A percentile compares a stretch with the other conserved stretches of the same genome.
These are phyloP conservation scores for Trichosporon inkin DNA, from an alignment of 1,284 basidiomycete genomes.

Conservation along the genomic window DNA sequence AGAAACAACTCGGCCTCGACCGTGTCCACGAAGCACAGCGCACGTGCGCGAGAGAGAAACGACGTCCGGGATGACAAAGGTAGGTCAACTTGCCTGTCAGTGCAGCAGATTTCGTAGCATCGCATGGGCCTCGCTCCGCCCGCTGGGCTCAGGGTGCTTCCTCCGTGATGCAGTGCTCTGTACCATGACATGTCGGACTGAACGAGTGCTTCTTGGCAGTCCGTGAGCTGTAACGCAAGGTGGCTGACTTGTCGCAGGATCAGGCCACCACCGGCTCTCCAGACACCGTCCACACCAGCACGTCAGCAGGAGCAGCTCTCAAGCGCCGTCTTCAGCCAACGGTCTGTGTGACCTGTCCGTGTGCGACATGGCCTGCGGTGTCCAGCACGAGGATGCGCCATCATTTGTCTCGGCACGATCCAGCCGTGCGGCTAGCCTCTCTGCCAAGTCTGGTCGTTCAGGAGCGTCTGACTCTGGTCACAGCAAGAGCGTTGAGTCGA, in stretches of 20 bases:
- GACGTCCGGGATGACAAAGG: conserved; percentile 1
- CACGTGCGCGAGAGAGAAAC: background rate
- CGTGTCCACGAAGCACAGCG: background rate
- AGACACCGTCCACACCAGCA: background rate
- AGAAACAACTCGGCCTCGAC: background rate
- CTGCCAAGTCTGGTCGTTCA: no score
- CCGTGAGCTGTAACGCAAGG: no score
- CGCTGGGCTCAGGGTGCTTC: no score
- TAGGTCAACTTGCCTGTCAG: background rate
- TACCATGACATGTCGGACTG: background rate
- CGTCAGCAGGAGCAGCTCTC: background rate
- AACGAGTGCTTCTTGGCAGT: background rate
- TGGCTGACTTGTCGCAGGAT: background rate
- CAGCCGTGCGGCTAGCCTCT: no score
- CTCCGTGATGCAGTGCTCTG: background rate
- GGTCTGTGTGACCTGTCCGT: background rate
- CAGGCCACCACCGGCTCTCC: background rate
- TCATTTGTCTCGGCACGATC: no score
- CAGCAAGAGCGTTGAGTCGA: no score
- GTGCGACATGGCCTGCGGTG: conserved; percentile 1
- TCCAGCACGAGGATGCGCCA: background rate
- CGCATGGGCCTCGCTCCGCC: background rate
- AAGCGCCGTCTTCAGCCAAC: background rate
- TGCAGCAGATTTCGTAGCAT: background rate
- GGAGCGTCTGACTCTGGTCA: no score